A percentile compares a stretch with the other conserved stretches of the same genome.
Conservation (phyloP, 2,329 filamentous ascomycete genomes). For the Raffaelea albimanens region DNA sequence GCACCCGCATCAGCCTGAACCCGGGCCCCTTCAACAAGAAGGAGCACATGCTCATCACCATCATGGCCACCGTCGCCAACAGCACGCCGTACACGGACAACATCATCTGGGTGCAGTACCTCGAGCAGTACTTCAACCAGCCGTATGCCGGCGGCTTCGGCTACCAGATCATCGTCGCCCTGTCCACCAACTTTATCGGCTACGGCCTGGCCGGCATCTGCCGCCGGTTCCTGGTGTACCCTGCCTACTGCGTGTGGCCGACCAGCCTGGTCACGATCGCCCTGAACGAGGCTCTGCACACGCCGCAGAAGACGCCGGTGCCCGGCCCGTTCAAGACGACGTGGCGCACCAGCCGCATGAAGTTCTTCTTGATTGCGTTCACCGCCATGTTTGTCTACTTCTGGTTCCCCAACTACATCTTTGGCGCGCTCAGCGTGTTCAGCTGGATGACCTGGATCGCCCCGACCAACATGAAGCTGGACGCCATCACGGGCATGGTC, state of each 20-base stretch:
- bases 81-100: slow-evolving; percentile 38
- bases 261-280: slow-evolving; percentile 35
- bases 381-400: slow-evolving; percentile 40
- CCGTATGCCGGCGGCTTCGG: slow-evolving; percentile 23
- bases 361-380: slow-evolving; percentile 34
- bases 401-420: slow-evolving; percentile 42
- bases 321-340: slow-evolving; percentile 26
- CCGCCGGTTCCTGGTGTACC: slow-evolving; percentile 42
- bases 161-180: slow-evolving; percentile 40
- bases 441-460: slow-evolving; percentile 46
- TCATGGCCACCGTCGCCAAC: slow-evolving; percentile 53
- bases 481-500: slow-evolving; percentile 21
- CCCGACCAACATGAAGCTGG: slow-evolving; percentile 25
- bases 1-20: slow-evolving; percentile 39
- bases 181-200: slow-evolving; percentile 45
- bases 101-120: slow-evolving; percentile 39
- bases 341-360: slow-evolving; percentile 26
- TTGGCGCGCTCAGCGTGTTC: slow-evolving; percentile 34
- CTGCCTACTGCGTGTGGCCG: slow-evolving; percentile 42
- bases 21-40: slow-evolving; percentile 49
- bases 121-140: slow-evolving; percentile 18
- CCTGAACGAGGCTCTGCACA: slow-evolving; percentile 34
- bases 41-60: slow-evolving; percentile 49
- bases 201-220: slow-evolving; percentile 42
- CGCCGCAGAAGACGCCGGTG: slow-evolving; percentile 27